Conservation (phyloP, 1,139 yeast species). For the Debaryomyces psychrophilus region DNA sequence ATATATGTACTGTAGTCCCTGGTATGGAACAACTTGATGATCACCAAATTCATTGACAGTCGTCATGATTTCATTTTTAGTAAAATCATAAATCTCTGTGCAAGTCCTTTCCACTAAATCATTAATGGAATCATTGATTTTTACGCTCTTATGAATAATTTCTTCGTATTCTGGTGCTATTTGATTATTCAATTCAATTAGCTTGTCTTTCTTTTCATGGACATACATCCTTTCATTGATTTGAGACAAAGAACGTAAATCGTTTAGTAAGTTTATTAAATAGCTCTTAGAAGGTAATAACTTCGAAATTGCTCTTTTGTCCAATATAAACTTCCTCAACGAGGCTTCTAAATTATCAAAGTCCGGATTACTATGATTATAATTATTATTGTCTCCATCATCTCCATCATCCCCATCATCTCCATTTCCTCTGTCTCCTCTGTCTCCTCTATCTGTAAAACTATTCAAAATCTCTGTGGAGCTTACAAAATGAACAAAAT, state of each 20-base stretch:
- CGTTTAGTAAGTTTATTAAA: constrained; percentile 66
- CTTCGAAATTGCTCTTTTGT: constrained; percentile 87
- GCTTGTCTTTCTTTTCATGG: constrained; percentile 49
- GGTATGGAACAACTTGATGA: constrained; percentile 55
- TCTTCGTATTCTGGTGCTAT: constrained; percentile 68
- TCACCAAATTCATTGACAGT: constrained; percentile 65
- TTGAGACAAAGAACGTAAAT: constrained; percentile 61
- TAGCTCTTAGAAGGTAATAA: constrained; percentile 91
- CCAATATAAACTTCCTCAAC: constrained; percentile 81
- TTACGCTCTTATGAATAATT: constrained; percentile 53
- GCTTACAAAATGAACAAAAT: constrained; percentile 93
- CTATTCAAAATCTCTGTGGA: constrained; percentile 49
- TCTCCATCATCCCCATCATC: constrained; percentile 41
- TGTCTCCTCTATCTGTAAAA: constrained; percentile 30
- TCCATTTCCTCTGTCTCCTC: constrained; percentile 31
- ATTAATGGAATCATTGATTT: constrained; percentile 63
- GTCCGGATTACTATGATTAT: constrained; percentile 50
- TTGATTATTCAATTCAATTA: constrained; percentile 48
- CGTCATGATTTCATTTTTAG: constrained; percentile 55
- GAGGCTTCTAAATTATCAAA: constrained; percentile 86
- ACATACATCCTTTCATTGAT: constrained; percentile 61
- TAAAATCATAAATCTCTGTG: constrained; percentile 60
- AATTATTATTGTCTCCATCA: constrained; percentile 24
- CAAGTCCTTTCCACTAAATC: constrained; percentile 63
- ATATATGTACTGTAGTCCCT: constrained; percentile 66